Evolutionary conservation across 2,329 filamentous ascomycete species (phyloP).

Genomic region (Pseudodiploospora longispora): DNA sequence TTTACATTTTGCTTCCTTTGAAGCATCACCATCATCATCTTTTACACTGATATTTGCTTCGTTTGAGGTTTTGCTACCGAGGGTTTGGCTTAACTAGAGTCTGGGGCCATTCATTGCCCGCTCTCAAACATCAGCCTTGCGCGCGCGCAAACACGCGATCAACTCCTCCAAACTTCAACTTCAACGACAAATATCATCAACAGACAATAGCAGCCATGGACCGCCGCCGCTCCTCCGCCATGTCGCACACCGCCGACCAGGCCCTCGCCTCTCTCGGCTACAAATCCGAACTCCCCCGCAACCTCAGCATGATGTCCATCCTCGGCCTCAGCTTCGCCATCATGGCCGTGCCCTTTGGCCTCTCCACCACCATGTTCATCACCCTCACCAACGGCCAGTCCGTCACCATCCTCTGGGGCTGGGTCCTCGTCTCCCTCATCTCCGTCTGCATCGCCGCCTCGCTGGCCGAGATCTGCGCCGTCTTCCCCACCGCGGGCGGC

Average conservation of each 20-base stretch:
- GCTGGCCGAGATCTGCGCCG: slow-evolving; percentile 64
- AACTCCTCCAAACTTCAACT: too few relatives aligned
- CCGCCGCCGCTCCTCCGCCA: slow-evolving; percentile 10
- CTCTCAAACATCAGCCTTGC: too few relatives aligned
- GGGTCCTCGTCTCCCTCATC: slow-evolving; percentile 55
- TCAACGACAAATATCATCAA: too few relatives aligned
- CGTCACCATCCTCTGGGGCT: slow-evolving; percentile 67
- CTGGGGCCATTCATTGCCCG: too few relatives aligned
- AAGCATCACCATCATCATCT: too few relatives aligned
- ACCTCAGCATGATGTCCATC: slow-evolving; percentile 42
- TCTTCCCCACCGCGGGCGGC: slow-evolving; percentile 53
- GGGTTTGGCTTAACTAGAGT: too few relatives aligned
- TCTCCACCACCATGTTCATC: slow-evolving; percentile 39
- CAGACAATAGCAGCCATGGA: slow-evolving; percentile 3
- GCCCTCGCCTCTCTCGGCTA: slow-evolving; percentile 41
- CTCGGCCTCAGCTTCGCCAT: slow-evolving; percentile 43
- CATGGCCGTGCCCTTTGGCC: slow-evolving; percentile 42
- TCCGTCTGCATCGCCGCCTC: slow-evolving; percentile 65
- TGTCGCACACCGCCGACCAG: slow-evolving; percentile 26
- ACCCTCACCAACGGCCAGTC: slow-evolving; percentile 64
- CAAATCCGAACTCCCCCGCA: slow-evolving; percentile 41
- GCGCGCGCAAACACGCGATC: too few relatives aligned
- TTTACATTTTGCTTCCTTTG: too few relatives aligned
- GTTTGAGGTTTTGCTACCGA: too few relatives aligned
- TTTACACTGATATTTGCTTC: too few relatives aligned